Conservation (phyloP, 225 moss, liverwort and hornwort genomes). For the Pleurozium schreberi region DNA sequence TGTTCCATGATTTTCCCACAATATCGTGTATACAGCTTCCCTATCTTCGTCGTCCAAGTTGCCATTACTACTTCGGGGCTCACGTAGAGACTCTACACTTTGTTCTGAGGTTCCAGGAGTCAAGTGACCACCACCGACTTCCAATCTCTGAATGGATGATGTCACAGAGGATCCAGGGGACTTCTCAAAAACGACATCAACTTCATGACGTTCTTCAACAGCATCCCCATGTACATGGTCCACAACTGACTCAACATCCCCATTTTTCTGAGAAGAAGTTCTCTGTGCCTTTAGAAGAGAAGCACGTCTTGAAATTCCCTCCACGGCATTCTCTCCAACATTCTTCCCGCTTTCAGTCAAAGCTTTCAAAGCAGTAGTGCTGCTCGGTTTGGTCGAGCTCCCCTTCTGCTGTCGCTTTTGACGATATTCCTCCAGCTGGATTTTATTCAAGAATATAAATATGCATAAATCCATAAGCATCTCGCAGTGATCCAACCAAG, state of each 20-base stretch:
- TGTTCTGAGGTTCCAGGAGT: conserved; percentile 22
- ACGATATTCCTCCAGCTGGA: conserved; percentile 82
- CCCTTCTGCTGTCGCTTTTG: conserved; percentile 81
- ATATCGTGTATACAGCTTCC: conserved; percentile 35
- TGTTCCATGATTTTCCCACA: conserved; percentile 40
- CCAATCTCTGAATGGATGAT: conserved; percentile 18
- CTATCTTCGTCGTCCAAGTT: conserved; percentile 21
- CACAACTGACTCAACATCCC: not conserved
- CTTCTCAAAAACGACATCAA: not conserved
- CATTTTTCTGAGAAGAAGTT: not conserved
- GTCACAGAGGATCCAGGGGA: conserved; percentile 16
- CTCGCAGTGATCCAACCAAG: conserved; percentile 17
- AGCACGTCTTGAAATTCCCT: not conserved
- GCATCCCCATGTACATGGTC: not conserved
- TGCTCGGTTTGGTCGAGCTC: conserved; percentile 35
- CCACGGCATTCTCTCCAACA: conserved; percentile 7
- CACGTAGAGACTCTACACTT: conserved; percentile 24
- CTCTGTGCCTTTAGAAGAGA: not conserved
- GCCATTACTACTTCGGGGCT: conserved; percentile 36
- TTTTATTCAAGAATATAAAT: conserved; percentile 9
- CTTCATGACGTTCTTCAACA: conserved; percentile 17
- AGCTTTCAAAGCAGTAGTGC: conserved; percentile 40
- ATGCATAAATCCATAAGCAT: conserved; percentile 18
- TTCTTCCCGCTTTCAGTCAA: conserved; percentile 39
- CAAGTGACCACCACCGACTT: conserved; percentile 3